These are phyloP conservation scores for Aspergillus tanneri DNA, from an alignment of 2,329 filamentous ascomycete genomes.

Conservation along the genomic window DNA sequence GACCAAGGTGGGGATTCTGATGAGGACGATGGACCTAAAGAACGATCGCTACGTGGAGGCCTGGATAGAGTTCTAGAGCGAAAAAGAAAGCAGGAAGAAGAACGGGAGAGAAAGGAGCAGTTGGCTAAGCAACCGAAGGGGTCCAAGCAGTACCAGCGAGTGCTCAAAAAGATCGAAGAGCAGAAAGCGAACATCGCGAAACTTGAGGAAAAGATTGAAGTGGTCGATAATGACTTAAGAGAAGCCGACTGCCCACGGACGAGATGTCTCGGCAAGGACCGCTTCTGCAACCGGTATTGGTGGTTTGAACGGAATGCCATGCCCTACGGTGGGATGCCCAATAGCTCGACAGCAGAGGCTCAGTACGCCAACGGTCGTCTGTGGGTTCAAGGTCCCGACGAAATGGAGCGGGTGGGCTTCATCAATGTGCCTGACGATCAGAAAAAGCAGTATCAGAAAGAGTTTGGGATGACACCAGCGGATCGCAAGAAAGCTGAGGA, in stretches of 20 bases:
- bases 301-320: conserved; percentile 99
- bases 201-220: conserved; percentile 80
- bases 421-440: conserved; percentile 73
- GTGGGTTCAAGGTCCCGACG: conserved; percentile 94
- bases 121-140: conserved; percentile 70
- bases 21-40: conserved; percentile 62
- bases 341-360: conserved; percentile 81
- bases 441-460: conserved; percentile 71
- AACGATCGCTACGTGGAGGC: conserved; percentile 60
- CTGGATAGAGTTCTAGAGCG: conserved; percentile 69
- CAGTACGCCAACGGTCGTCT: conserved; percentile 91
- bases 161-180: conserved; percentile 85
- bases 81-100: conserved; percentile 72
- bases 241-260: conserved; percentile 93
- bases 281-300: conserved; percentile 98
- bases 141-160: conserved; percentile 82
- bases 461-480: conserved; percentile 77
- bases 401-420: conserved; percentile 81
- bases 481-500: conserved; percentile 86
- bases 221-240: conserved; percentile 85
- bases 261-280: conserved; percentile 84
- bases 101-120: conserved; percentile 66
- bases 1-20: conserved; percentile 66
- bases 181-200: conserved; percentile 76
- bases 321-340: conserved; percentile 86